Percentiles rank a stretch among this genome's conserved stretches.
phyloP scores from a whole-genome alignment of 2,329 filamentous ascomycete species.

The Ramularia endophylla region DNA sequence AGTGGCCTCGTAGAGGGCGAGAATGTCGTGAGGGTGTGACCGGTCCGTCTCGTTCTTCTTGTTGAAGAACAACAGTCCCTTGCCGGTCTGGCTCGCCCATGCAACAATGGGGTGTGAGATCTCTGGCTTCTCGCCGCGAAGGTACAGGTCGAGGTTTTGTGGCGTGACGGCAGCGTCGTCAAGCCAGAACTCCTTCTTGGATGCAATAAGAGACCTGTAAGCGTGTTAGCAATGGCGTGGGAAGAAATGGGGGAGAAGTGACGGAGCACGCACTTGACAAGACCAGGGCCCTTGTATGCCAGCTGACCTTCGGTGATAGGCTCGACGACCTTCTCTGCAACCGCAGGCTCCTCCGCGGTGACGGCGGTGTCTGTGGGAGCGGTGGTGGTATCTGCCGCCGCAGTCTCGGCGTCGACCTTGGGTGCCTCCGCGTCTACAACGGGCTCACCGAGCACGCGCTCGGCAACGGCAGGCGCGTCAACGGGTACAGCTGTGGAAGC shows the following conservation, averaged over 20 bases:
- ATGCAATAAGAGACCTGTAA: constrained; percentile 74
- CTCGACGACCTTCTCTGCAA: constrained; percentile 48
- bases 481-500: constrained; percentile 26
- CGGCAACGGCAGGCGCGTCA: constrained; percentile 32
- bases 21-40: constrained; percentile 69
- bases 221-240: background rate
- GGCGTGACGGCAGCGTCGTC: constrained; percentile 63
- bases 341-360: constrained; percentile 36
- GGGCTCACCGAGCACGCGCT: constrained; percentile 33
- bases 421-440: constrained; percentile 36
- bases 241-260: background rate
- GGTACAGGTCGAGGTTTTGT: constrained; percentile 68
- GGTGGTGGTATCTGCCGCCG: constrained; percentile 11
- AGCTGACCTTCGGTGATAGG: constrained; percentile 78
- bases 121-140: constrained; percentile 81
- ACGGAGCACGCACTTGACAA: constrained; percentile 71
- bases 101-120: constrained; percentile 73
- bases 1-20: constrained; percentile 54
- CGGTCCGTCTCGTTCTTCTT: constrained; percentile 74
- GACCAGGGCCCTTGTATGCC: constrained; percentile 81
- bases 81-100: constrained; percentile 90
- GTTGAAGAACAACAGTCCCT: constrained; percentile 88
- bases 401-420: constrained; percentile 25
- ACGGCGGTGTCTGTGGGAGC: constrained; percentile 31
- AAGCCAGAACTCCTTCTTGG: constrained; percentile 79